A percentile compares a stretch with the other conserved stretches of the same genome.
Conservation (phyloP, 169 alveolate species). For the Plasmodium vivax region DNA sequence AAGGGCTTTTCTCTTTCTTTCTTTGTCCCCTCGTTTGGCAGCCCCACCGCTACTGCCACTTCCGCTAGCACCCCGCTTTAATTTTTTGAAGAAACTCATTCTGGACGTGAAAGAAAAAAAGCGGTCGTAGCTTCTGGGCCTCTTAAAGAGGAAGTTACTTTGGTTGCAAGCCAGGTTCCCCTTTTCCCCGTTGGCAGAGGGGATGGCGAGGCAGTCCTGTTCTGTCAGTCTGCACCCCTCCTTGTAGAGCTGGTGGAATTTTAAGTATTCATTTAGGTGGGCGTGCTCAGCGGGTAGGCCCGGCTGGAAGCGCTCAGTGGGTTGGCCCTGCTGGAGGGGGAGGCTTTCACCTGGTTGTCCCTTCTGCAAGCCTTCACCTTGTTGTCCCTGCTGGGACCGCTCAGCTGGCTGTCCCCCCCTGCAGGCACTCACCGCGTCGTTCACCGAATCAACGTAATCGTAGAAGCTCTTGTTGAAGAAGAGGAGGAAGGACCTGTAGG, state of each 20-base stretch:
- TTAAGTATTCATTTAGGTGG: slow-evolving; percentile 11
- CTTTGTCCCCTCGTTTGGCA: neutral
- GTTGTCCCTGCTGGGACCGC: neutral
- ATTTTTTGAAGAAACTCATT: slow-evolving; percentile 31
- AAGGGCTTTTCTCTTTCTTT: neutral
- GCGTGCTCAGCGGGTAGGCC: neutral
- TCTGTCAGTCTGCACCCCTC: slow-evolving; percentile 31
- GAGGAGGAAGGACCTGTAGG: slow-evolving; percentile 39
- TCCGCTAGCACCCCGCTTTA: neutral
- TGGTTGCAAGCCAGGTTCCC: slow-evolving; percentile 17
- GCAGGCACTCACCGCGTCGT: neutral
- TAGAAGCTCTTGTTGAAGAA: slow-evolving; percentile 38
- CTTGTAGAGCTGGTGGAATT: slow-evolving; percentile 19
- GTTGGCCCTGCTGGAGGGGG: neutral
- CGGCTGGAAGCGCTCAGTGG: neutral
- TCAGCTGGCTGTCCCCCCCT: neutral
- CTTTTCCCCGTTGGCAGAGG: slow-evolving; percentile 20
- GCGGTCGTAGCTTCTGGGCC: slow-evolving; percentile 27
- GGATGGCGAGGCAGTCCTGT: neutral
- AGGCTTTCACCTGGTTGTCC: neutral
- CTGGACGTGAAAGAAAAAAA: slow-evolving; percentile 17
- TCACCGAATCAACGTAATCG: slow-evolving; percentile 10
- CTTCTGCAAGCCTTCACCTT: too few relatives aligned
- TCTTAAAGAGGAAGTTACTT: slow-evolving; percentile 36
- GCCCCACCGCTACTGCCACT: neutral